These are phyloP conservation scores for Ceratobasidium sp. DNA, from an alignment of 1,284 basidiomycete genomes.

Conservation along the genomic window DNA sequence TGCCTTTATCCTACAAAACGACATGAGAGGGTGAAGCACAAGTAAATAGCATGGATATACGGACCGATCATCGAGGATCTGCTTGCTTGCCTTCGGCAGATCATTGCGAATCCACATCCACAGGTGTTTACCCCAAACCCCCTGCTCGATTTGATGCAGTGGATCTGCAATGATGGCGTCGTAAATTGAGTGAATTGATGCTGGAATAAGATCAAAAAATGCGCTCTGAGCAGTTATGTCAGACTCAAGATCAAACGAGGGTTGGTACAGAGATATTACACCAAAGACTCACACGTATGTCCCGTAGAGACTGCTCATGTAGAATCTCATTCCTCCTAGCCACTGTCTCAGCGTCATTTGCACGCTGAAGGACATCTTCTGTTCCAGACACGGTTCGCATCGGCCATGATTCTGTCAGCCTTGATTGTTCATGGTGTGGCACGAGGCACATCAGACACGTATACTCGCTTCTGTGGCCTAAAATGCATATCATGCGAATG, in stretches of 20 bases:
- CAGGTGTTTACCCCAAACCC: background rate
- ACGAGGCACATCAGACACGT: background rate
- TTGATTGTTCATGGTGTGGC: background rate
- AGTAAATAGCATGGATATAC: background rate
- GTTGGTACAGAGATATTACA: no score
- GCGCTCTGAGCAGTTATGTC: slow-evolving; percentile 8
- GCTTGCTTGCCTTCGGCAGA: background rate
- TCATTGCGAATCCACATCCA: background rate
- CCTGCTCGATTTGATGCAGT: slow-evolving; percentile 8
- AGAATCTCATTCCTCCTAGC: background rate
- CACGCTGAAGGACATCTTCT: background rate
- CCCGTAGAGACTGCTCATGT: background rate
- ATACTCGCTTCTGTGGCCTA: background rate
- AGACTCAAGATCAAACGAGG: no score
- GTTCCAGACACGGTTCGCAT: background rate
- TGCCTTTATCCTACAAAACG: background rate
- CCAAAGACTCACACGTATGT: background rate
- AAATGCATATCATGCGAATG: background rate
- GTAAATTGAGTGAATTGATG: background rate
- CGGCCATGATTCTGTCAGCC: background rate
- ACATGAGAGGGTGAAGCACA: background rate
- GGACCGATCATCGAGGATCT: background rate
- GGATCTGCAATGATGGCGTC: background rate
- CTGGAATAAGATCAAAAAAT: background rate
- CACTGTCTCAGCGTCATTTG: background rate